Percentiles rank a stretch among this genome's conserved stretches.
These are phyloP conservation scores for Chamaecyparis obtusa DNA, from an alignment of 75 land plant genomes.

Conservation along the genomic window DNA sequence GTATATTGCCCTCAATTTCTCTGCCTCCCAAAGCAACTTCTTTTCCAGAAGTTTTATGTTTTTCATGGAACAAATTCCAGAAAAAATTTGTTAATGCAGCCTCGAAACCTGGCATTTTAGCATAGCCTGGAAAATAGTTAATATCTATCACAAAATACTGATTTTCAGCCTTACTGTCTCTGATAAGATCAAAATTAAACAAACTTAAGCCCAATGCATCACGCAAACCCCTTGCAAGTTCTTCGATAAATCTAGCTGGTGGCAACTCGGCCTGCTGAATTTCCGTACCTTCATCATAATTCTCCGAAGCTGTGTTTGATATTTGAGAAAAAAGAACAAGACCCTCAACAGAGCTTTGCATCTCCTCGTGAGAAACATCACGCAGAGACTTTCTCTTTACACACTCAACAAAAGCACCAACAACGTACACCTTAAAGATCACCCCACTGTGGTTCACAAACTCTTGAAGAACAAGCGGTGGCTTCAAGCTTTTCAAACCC, in stretches of 20 bases:
- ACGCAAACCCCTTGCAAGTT: constrained; percentile 47
- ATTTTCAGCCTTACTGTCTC: constrained; percentile 28
- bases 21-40: neutral
- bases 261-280: constrained; percentile 44
- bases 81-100: constrained; percentile 50
- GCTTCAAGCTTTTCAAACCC: constrained; percentile 34
- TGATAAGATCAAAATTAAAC: constrained; percentile 64
- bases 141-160: constrained; percentile 60
- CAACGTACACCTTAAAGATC: constrained; percentile 63
- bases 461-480: constrained; percentile 51
- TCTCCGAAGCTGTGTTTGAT: constrained; percentile 36
- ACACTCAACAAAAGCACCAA: constrained; percentile 44
- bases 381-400: constrained; percentile 50
- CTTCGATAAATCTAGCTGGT: constrained; percentile 29
- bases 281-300: constrained; percentile 15
- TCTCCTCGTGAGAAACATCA: constrained; percentile 44
- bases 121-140: constrained; percentile 74
- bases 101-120: constrained; percentile 61
- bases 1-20: neutral
- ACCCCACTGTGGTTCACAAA: constrained; percentile 62
- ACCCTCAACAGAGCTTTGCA: constrained; percentile 24
- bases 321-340: constrained; percentile 49
- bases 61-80: constrained; percentile 4
- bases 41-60: neutral
- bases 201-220: constrained; percentile 35